Evolutionary conservation across 192 early-diverging fungal species (phyloP).

Genomic region (Coemansia javaensis): DNA sequence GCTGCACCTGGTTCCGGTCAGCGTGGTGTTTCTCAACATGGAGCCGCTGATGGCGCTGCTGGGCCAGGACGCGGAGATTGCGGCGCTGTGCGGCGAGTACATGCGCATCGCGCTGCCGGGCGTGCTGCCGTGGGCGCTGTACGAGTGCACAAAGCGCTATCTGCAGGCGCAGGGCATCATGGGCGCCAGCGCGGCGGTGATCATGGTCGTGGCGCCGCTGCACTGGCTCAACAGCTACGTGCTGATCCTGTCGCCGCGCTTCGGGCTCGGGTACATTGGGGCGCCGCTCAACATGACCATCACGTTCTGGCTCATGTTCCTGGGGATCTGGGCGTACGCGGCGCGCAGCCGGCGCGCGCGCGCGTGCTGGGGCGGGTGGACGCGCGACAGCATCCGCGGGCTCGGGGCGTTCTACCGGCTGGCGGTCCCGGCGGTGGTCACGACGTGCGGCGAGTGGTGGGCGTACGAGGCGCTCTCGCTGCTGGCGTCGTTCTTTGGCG

Average conservation of each 20-base stretch:
- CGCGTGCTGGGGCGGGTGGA: constrained; percentile 81
- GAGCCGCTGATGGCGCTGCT: constrained; percentile 65
- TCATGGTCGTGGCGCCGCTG: constrained; percentile 64
- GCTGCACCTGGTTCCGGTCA: constrained; percentile 69
- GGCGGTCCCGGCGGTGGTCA: constrained; percentile 74
- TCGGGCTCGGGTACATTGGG: constrained; percentile 72
- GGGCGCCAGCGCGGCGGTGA: constrained; percentile 70
- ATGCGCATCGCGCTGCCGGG: constrained; percentile 62
- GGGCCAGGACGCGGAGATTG: constrained; percentile 71
- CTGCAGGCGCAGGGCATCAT: constrained; percentile 82
- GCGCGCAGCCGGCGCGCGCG: constrained; percentile 52
- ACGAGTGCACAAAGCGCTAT: constrained; percentile 78
- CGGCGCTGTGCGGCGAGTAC: constrained; percentile 57
- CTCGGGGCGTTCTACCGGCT: constrained; percentile 61
- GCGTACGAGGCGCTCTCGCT: constrained; percentile 67
- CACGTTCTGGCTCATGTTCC: constrained; percentile 67
- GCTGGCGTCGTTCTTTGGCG: constrained; percentile 74
- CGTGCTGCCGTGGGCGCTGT: constrained; percentile 71
- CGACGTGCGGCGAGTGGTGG: constrained; percentile 83
- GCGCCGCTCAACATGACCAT: constrained; percentile 72
- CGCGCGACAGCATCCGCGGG: constrained; percentile 57
- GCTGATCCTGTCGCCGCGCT: constrained; percentile 65
- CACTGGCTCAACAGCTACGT: constrained; percentile 74
- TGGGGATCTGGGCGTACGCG: constrained; percentile 65
- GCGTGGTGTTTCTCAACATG: constrained; percentile 65